These are phyloP conservation scores for Heliocybe sulcata DNA, from an alignment of 1,284 basidiomycete species.

Conservation along the genomic window DNA sequence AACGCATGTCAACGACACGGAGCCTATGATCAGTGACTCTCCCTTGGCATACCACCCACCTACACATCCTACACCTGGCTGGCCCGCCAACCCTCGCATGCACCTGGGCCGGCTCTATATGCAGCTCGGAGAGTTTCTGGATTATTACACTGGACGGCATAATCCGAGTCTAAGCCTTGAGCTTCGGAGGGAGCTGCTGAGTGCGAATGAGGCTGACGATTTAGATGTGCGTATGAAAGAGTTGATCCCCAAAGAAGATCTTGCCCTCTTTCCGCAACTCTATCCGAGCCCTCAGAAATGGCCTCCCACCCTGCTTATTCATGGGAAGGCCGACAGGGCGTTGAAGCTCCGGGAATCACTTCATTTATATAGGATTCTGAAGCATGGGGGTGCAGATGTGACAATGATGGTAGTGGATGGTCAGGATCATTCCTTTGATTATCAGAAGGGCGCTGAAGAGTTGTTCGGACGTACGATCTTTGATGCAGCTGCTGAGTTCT, in stretches of 20 bases:
- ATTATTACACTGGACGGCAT: constrained; percentile 54
- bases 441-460: neutral
- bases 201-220: constrained; percentile 2
- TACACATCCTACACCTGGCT: constrained; percentile 40
- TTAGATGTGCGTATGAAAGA: constrained; percentile 3
- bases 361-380: neutral
- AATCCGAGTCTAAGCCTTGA: constrained; percentile 40
- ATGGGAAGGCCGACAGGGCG: constrained; percentile 48
- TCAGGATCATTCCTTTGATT: constrained; percentile 1
- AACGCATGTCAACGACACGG: neutral
- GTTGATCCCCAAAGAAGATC: constrained; percentile 31
- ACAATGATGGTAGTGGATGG: too few relatives aligned
- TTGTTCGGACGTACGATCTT: neutral
- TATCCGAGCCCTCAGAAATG: constrained; percentile 23
- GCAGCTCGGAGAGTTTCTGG: constrained; percentile 49
- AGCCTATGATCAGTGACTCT: constrained; percentile 32
- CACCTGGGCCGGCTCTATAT: constrained; percentile 46
- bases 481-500: neutral
- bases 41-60: constrained; percentile 39
- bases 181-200: constrained; percentile 25
- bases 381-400: neutral
- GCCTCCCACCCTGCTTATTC: constrained; percentile 48
- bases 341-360: constrained; percentile 35
- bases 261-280: constrained; percentile 46
- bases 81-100: constrained; percentile 56